These are phyloP conservation scores for Scenedesmus sp. DNA, from an alignment of 163 green algal genomes.

Conservation along the genomic window DNA sequence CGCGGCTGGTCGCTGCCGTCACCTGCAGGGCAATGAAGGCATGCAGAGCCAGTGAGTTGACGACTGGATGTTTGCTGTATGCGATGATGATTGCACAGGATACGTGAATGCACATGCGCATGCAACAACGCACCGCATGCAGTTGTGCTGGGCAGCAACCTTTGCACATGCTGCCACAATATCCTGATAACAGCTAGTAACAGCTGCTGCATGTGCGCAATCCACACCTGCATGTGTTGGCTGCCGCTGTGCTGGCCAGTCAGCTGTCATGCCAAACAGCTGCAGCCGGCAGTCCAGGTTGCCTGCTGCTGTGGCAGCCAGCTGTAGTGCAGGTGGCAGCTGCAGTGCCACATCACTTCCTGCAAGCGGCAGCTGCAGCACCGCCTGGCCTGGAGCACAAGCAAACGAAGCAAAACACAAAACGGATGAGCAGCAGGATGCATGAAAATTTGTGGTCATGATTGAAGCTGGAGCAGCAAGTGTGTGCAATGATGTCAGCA, in stretches of 20 bases:
- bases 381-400: constrained; percentile 33
- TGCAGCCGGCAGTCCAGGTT: constrained; percentile 36
- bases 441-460: neutral
- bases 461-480: neutral
- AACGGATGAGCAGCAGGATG: neutral
- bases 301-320: constrained; percentile 30
- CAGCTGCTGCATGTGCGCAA: neutral
- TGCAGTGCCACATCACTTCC: constrained; percentile 14
- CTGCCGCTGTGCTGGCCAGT: constrained; percentile 41
- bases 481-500: neutral
- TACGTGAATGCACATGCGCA: neutral
- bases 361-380: constrained; percentile 20
- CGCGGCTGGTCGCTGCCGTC: neutral
- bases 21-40: neutral
- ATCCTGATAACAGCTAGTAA: neutral
- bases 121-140: neutral
- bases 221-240: neutral
- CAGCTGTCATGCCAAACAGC: constrained; percentile 11
- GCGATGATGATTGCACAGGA: neutral
- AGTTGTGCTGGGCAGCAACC: neutral
- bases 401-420: neutral
- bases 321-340: constrained; percentile 30
- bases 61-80: neutral
- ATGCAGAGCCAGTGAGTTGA: neutral
- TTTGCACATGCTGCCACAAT: neutral